Evolutionary conservation across 139 green algal species (phyloP), one percentile per base, ranked within the genome.

Genomic region (Tetraselmis striata): DNA sequence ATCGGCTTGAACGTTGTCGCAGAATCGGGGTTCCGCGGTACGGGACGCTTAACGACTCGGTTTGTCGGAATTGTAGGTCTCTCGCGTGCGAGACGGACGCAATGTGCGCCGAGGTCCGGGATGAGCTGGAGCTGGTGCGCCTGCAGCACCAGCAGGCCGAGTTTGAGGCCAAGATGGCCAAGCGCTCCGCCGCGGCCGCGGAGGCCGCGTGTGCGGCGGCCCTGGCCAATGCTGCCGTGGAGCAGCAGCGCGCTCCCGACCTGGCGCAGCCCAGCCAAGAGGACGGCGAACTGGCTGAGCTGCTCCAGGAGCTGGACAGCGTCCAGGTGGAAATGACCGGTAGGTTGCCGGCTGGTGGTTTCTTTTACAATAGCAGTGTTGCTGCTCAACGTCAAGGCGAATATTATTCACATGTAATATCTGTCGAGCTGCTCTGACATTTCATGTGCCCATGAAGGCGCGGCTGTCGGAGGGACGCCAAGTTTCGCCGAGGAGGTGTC

Each of bases 101-200:
- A 28, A 88, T 93, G 83, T 29, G 89, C 59, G 81, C 80, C 0
- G 89, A 93, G 76, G 75, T 88, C 30, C 28, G 23, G 1, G 93
- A 96, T 77, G 91, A 94, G 81, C 58, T 86, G 29, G 93, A 95
- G 80, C 85, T 95, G 82, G 81, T 95, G 79, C 83, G 88, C 27
- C 88, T 95, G 45, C 85, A 90, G 80, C 86, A 95, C 58, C 90
- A 96, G 25, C 84, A 91, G n/a, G 90, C 92, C 0, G 79, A 89
- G 76, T 88, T 92, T 85, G 90, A 95, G 78, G 87, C 82, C 45
- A 81, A 82, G 30, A 89, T 90, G 28, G 88, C 89, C 31, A 86
- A 88, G 32, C 87, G 87, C 75, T 90, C 87, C 32, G 85, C 89
- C 23, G 85, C 86, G 0, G 86, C 82, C 25, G 59, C 30, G 0